Conservation (phyloP, 495 filamentous ascomycete genomes). For the Patellaria atrata region DNA sequence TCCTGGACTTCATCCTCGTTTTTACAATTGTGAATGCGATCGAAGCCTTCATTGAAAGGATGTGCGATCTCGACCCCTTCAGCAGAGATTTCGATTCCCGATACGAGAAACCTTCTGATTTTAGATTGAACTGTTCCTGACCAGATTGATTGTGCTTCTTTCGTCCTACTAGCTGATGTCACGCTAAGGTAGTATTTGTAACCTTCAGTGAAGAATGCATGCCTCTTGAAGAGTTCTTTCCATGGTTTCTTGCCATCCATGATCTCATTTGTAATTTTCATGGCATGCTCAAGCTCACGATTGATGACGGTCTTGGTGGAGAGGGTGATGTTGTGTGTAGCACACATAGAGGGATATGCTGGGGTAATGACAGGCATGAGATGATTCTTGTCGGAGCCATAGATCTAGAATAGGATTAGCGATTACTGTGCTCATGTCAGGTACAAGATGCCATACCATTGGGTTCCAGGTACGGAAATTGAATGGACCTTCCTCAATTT, state of each 20-base stretch:
- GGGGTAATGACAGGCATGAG: slow-evolving; percentile 95
- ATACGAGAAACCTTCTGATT: slow-evolving; percentile 67
- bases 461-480: slow-evolving; percentile 91
- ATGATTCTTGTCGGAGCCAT: slow-evolving; percentile 65
- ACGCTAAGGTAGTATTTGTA: slow-evolving; percentile 93
- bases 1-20: slow-evolving; percentile 54
- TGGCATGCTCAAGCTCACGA: slow-evolving; percentile 63
- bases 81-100: slow-evolving; percentile 57
- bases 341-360: slow-evolving; percentile 90
- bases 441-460: slow-evolving; percentile 36
- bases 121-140: slow-evolving; percentile 88
- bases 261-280: slow-evolving; percentile 68
- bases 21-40: slow-evolving; percentile 59
- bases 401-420: slow-evolving; percentile 39
- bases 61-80: slow-evolving; percentile 65
- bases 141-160: slow-evolving; percentile 75
- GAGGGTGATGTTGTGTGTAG: slow-evolving; percentile 80
- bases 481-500: slow-evolving; percentile 68
- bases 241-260: slow-evolving; percentile 57
- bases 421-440: neutral
- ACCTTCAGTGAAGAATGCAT: slow-evolving; percentile 79
- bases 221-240: slow-evolving; percentile 76
- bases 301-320: slow-evolving; percentile 77
- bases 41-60: slow-evolving; percentile 86
- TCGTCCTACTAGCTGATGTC: slow-evolving; percentile 69